Conservation (phyloP, 345 rosid species). For the Crucihimalaya himalaica region DNA sequence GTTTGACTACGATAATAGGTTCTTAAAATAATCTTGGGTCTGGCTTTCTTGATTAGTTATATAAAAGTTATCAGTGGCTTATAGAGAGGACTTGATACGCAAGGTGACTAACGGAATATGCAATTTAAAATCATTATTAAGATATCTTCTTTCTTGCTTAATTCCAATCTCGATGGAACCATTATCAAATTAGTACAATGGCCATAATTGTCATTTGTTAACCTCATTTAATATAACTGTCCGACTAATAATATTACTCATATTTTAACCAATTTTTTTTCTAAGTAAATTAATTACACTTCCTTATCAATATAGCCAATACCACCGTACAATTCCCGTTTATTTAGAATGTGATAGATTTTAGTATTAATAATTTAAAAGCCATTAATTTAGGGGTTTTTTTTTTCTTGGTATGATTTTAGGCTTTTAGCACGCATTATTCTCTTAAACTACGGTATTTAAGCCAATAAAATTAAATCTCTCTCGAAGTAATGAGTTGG, state of each 20-base stretch:
- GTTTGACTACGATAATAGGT: conserved; percentile 14
- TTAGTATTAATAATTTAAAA: background rate
- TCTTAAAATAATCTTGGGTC: background rate
- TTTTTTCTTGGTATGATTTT: background rate
- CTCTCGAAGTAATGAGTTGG: background rate
- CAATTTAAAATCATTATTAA: background rate
- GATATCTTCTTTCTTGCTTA: background rate
- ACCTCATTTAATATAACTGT: conserved; percentile 17
- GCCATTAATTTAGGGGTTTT: background rate
- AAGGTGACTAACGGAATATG: conserved; percentile 3
- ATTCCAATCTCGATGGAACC: conserved; percentile 19
- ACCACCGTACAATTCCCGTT: background rate
- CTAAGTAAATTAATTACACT: background rate
- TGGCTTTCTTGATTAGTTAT: background rate
- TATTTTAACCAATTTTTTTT: background rate
- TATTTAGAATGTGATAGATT: background rate
- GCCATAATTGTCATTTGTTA: background rate
- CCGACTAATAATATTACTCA: background rate
- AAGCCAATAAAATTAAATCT: background rate
- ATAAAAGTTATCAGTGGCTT: background rate
- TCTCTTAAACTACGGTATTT: background rate
- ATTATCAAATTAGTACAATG: background rate
- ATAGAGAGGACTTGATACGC: background rate
- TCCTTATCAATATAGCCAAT: background rate
- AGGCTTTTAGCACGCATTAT: background rate